phyloP scores from a whole-genome alignment of 495 filamentous ascomycete species.

The Paragyromitra xinjiangensis region DNA sequence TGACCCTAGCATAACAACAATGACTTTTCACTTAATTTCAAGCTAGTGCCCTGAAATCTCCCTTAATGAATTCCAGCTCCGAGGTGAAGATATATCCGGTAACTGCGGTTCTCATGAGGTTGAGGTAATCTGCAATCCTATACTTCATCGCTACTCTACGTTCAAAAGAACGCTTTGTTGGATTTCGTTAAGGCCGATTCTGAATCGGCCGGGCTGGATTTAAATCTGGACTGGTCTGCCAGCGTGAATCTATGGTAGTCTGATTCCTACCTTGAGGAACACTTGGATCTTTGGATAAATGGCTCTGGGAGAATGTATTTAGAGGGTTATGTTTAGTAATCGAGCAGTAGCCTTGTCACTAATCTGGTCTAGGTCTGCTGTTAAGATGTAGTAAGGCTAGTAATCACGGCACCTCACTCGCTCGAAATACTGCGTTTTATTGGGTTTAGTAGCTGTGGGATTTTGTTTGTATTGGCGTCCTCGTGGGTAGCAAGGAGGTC shows the following conservation, averaged over 20 bases:
- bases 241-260: not conserved
- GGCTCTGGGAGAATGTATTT: not conserved
- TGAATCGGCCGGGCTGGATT: slow-evolving; percentile 5
- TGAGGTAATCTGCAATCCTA: not conserved
- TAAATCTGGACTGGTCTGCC: not conserved
- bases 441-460: not conserved
- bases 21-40: not conserved
- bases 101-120: not conserved
- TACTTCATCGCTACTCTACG: not conserved
- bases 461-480: no score
- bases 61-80: not conserved
- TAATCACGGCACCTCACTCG: not conserved
- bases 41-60: not conserved
- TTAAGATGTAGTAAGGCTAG: not conserved
- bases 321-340: not conserved
- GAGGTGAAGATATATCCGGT: not conserved
- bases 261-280: not conserved
- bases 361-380: not conserved
- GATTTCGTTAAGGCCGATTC: slow-evolving; percentile 23
- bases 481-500: no score
- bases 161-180: not conserved
- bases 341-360: not conserved
- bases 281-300: not conserved
- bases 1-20: slow-evolving; percentile 6
- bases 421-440: not conserved